Percentiles rank a stretch among this genome's conserved stretches.
These are phyloP conservation scores for Leishmania aethiopica DNA, from an alignment of 208 protist species.

Conservation along the genomic window DNA sequence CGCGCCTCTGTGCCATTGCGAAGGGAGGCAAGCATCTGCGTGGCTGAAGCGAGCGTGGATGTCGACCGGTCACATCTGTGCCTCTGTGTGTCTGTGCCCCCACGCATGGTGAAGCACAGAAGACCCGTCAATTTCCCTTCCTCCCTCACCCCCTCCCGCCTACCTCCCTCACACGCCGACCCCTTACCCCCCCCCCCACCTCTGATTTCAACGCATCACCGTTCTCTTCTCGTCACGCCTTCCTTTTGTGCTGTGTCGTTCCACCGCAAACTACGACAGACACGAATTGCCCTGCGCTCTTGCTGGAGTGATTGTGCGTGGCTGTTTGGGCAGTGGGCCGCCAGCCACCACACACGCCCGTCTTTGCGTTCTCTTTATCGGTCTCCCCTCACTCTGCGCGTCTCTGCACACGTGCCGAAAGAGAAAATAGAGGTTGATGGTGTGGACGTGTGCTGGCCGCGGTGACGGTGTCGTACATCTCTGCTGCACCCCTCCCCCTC, in stretches of 20 bases:
- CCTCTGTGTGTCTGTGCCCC: background rate
- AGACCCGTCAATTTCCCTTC: background rate
- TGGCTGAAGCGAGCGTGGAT: background rate
- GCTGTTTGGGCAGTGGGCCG: background rate
- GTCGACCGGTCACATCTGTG: background rate
- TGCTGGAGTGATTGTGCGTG: background rate
- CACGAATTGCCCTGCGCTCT: background rate
- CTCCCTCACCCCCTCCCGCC: background rate
- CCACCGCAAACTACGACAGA: background rate
- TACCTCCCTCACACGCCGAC: background rate
- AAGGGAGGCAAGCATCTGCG: background rate
- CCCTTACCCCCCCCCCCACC: background rate
- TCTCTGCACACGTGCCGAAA: background rate
- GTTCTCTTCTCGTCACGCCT: background rate
- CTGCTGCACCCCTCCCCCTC: background rate
- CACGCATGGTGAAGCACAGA: background rate
- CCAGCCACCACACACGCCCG: background rate
- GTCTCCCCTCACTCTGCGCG: background rate
- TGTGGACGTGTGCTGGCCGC: background rate
- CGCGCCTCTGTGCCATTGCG: background rate
- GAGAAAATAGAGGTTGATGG: background rate
- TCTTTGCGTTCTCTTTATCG: background rate
- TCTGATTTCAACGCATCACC: background rate
- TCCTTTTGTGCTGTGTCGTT: background rate
- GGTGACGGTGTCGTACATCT: background rate